phyloP scores from a whole-genome alignment of 75 land plant genomes.

The Picea sitchensis region DNA sequence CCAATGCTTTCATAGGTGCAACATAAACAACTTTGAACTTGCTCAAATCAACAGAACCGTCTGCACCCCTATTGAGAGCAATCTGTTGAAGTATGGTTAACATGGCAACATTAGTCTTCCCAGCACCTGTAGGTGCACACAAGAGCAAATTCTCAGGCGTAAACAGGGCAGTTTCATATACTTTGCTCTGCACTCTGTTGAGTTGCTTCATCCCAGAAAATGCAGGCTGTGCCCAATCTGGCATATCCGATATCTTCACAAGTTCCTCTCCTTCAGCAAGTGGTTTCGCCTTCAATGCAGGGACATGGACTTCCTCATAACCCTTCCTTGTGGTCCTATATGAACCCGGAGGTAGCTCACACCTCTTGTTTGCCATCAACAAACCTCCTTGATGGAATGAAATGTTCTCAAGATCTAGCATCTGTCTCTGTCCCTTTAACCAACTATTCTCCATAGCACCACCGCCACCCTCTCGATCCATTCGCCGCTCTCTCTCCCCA shows the following conservation, averaged over 20 bases:
- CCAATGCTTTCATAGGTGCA: constrained; percentile 98
- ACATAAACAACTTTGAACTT: constrained; percentile 91
- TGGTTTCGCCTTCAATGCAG: constrained; percentile 66
- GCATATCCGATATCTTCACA: constrained; percentile 77
- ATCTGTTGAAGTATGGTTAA: constrained; percentile 88
- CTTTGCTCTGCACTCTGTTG: constrained; percentile 94
- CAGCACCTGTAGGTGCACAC: constrained; percentile 98
- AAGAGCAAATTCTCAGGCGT: constrained; percentile 67
- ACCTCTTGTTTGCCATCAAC: constrained; percentile 83
- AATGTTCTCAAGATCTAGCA: constrained; percentile 77
- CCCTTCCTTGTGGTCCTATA: constrained; percentile 61
- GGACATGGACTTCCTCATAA: constrained; percentile 95
- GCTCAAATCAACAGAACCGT: constrained; percentile 64
- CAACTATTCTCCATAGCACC: constrained; percentile 46
- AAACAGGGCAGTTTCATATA: constrained; percentile 86
- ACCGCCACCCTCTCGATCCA: constrained; percentile 44
- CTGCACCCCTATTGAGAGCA: constrained; percentile 50
- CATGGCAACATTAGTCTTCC: constrained; percentile 97
- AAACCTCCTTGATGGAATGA: constrained; percentile 81
- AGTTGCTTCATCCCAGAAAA: constrained; percentile 82
- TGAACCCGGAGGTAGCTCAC: constrained; percentile 74
- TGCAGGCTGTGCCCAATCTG: constrained; percentile 90
- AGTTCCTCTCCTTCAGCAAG: constrained; percentile 71
- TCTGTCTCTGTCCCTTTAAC: constrained; percentile 77
- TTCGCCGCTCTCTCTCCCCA: constrained; percentile 29